These are phyloP conservation scores for Blastobotrys ciferrii DNA, from an alignment of 1,139 yeast species.

Conservation along the genomic window DNA sequence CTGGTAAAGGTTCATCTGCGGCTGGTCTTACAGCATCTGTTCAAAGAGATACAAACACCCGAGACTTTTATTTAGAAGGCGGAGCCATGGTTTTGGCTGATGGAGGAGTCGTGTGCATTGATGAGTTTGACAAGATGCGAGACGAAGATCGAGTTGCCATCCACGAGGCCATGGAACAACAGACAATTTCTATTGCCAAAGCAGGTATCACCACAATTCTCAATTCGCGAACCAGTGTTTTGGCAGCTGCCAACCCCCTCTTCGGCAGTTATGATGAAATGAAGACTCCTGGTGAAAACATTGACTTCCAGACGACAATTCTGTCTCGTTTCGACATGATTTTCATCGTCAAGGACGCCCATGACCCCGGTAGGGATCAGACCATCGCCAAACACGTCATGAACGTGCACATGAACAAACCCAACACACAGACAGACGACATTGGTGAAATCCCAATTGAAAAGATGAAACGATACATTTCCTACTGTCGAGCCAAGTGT, in stretches of 20 bases:
- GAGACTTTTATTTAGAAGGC: slow-evolving; percentile 95
- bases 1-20: slow-evolving; percentile 99
- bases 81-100: slow-evolving; percentile 99
- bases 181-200: slow-evolving; percentile 97
- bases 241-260: slow-evolving; percentile 97
- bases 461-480: slow-evolving; percentile 87
- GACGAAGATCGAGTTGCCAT: slow-evolving; percentile 99
- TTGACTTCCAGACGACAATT: slow-evolving; percentile 95
- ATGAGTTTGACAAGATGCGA: slow-evolving; percentile 98
- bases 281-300: slow-evolving; percentile 96
- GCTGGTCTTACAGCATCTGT: slow-evolving; percentile 99
- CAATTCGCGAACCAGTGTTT: slow-evolving; percentile 91
- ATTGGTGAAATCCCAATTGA: slow-evolving; percentile 90
- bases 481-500: slow-evolving; percentile 83
- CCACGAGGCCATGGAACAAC: slow-evolving; percentile 99
- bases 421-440: slow-evolving; percentile 49
- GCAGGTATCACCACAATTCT: slow-evolving; percentile 97
- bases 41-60: slow-evolving; percentile 81
- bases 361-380: slow-evolving; percentile 79
- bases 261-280: slow-evolving; percentile 95
- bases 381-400: slow-evolving; percentile 93
- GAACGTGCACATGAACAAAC: slow-evolving; percentile 86
- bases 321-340: slow-evolving; percentile 98
- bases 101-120: slow-evolving; percentile 98
- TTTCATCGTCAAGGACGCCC: slow-evolving; percentile 94